phyloP scores from a whole-genome alignment of 2,329 filamentous ascomycete genomes.

The Drechslerella dactyloides region DNA sequence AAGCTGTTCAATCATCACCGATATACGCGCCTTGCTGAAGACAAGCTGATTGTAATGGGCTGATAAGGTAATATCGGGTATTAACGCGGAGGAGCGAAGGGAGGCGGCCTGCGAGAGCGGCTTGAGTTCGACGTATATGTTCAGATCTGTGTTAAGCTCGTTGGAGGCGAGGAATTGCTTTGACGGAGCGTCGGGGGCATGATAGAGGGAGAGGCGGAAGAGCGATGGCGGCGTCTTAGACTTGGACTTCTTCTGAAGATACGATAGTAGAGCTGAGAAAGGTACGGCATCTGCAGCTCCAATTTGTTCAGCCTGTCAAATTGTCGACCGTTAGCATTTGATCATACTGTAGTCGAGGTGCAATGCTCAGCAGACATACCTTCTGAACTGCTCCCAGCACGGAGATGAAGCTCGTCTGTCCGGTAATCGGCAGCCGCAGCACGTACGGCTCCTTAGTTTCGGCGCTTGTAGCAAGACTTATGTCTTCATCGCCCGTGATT shows the following conservation, averaged over 20 bases:
- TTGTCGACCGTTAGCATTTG: neutral
- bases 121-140: conserved; percentile 54
- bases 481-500: conserved; percentile 62
- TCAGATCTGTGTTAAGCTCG: conserved; percentile 53
- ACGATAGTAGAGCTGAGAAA: conserved; percentile 58
- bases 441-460: conserved; percentile 61
- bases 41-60: conserved; percentile 61
- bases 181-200: conserved; percentile 58
- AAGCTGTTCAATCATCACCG: conserved; percentile 60
- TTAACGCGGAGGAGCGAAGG: conserved; percentile 54
- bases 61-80: conserved; percentile 59
- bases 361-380: conserved; percentile 53
- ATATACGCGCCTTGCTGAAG: conserved; percentile 61
- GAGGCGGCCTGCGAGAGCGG: conserved; percentile 45
- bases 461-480: conserved; percentile 60
- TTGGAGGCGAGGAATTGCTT: conserved; percentile 54
- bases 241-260: conserved; percentile 59
- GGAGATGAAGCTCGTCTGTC: conserved; percentile 59
- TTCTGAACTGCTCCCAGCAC: conserved; percentile 59
- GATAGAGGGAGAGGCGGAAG: conserved; percentile 62
- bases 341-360: neutral
- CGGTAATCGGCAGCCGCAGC: conserved; percentile 59
- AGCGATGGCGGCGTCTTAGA: conserved; percentile 58
- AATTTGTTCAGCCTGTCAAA: conserved; percentile 58
- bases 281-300: conserved; percentile 60